Percentiles rank a stretch among this genome's conserved stretches.
Conservation (phyloP, 2,329 filamentous ascomycete genomes). For the Myriosclerotinia duriaeana region DNA sequence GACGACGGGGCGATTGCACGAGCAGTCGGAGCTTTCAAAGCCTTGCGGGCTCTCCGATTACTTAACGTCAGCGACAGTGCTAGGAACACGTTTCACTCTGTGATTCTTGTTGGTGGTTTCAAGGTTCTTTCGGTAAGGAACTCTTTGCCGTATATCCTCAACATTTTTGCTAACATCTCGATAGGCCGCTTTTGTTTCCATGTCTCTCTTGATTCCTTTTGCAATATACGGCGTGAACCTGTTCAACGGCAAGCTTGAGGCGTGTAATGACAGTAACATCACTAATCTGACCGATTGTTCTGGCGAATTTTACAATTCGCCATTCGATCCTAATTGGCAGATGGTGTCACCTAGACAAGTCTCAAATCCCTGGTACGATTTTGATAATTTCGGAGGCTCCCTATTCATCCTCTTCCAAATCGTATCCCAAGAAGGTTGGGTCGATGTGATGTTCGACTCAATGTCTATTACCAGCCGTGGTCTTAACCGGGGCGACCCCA, state of each 20-base stretch:
- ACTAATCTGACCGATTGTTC: constrained; percentile 71
- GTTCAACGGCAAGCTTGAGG: constrained; percentile 77
- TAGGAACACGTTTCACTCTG: constrained; percentile 91
- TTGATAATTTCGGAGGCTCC: constrained; percentile 91
- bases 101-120: constrained; percentile 91
- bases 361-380: constrained; percentile 81
- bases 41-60: constrained; percentile 82
- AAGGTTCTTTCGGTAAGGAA: constrained; percentile 65
- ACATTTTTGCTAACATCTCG: constrained; percentile 33
- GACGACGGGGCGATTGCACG: constrained; percentile 83
- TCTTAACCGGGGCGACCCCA: constrained; percentile 67
- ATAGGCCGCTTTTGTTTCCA: constrained; percentile 77
- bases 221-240: constrained; percentile 94
- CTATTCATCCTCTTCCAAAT: constrained; percentile 98
- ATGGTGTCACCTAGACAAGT: constrained; percentile 80
- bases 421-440: constrained; percentile 97
- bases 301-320: constrained; percentile 74
- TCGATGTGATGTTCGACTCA: constrained; percentile 82
- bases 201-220: constrained; percentile 92
- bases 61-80: constrained; percentile 96
- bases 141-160: background rate
- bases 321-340: constrained; percentile 72
- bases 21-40: constrained; percentile 95
- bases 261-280: constrained; percentile 74
- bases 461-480: constrained; percentile 78